Evolutionary conservation across 1,284 basidiomycete species (phyloP).

Genomic region (Leccinum huronense): DNA sequence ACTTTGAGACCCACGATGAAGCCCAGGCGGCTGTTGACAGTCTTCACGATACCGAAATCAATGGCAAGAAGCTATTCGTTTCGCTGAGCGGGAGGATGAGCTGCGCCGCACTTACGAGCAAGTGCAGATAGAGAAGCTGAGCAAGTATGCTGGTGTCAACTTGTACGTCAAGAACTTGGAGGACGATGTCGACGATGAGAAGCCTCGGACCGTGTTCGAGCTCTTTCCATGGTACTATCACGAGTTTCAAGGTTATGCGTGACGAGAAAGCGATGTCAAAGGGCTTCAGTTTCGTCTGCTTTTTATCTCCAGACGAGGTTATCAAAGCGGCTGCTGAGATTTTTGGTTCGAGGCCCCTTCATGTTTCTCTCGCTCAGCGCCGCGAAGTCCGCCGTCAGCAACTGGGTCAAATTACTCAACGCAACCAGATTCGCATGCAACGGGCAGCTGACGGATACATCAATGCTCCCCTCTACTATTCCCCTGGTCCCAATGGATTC

Average conservation of each 20-base stretch:
- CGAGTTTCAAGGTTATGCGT: constrained; percentile 99
- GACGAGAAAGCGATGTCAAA: constrained; percentile 90
- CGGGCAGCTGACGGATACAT: constrained; percentile 87
- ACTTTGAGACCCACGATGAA: constrained; percentile 91
- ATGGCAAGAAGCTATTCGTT: constrained; percentile 93
- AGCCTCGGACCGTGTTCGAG: constrained; percentile 93
- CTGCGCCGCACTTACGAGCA: constrained; percentile 92
- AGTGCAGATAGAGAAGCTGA: constrained; percentile 95
- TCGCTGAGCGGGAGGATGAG: constrained; percentile 97
- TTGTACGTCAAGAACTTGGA: constrained; percentile 99
- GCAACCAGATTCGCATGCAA: constrained; percentile 93
- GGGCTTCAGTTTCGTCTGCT: constrained; percentile 99
- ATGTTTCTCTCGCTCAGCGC: constrained; percentile 97
- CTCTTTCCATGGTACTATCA: constrained; percentile 87
- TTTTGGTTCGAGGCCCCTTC: constrained; percentile 97
- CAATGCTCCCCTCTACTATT: constrained; percentile 86
- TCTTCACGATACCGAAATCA: constrained; percentile 85
- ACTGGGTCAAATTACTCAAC: constrained; percentile 95
- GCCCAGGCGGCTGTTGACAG: constrained; percentile 88
- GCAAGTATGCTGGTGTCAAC: constrained; percentile 99
- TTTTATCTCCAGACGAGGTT: constrained; percentile 97
- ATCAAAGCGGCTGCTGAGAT: constrained; percentile 99
- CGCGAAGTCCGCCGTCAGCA: constrained; percentile 98
- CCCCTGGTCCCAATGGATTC: constrained; percentile 77
- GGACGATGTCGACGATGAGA: constrained; percentile 93